Base-by-base conservation (phyloP, 2,329 filamentous ascomycete genomes). In the Neopestalotiopsis rosae region DNA sequence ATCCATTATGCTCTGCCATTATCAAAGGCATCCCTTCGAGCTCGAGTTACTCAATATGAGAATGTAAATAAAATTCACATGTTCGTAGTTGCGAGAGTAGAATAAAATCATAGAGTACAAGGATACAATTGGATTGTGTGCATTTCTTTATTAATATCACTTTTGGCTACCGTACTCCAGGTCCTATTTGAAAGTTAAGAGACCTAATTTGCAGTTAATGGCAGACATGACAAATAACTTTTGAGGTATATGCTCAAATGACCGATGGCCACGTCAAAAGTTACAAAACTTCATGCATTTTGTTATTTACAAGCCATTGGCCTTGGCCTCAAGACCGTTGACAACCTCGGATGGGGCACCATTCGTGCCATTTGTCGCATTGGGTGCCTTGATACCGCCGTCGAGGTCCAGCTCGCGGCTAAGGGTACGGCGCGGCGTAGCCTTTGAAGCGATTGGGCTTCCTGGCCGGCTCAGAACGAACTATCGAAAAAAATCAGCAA, bases 381-480 rank as follows among this genome's bases (percentile, higher is more conserved):
- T 69, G 38, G 70, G 70, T 14, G 70, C 68, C 40, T 70, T 70
- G 20, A 71, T 58, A n/a, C 65, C 63, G 14, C 71, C 71, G 59
- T 79, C 76, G 17, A 82, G 73, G 61, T 79, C 75, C 13, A 82
- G 73, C 66, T 83, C 79, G 65, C 77, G 76, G 71, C 79, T 81
- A 17, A 61, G 65, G 13, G 34, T 59, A 71, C 88, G 86, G 61
- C 87, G 84, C 68, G 88, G 84, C 71, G 84, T 86, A 9, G 86
- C 87, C 69, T 87, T 86, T 81, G 90, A 88, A 9, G 90, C 84
- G 62, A 91, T 85, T 24, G 92, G 92, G 56, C 91, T 94, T 42
- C 88, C 87, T 2, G 92, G 90, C 70, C 90, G 86, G 72, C 90
- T 93, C 32, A 89, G 86, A 45, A 94, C 86, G 80, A 95, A 95